Evolutionary conservation across 768 basidiomycete species (phyloP), one percentile per base, ranked within the genome.

Genomic region (Scleroderma bovista): DNA sequence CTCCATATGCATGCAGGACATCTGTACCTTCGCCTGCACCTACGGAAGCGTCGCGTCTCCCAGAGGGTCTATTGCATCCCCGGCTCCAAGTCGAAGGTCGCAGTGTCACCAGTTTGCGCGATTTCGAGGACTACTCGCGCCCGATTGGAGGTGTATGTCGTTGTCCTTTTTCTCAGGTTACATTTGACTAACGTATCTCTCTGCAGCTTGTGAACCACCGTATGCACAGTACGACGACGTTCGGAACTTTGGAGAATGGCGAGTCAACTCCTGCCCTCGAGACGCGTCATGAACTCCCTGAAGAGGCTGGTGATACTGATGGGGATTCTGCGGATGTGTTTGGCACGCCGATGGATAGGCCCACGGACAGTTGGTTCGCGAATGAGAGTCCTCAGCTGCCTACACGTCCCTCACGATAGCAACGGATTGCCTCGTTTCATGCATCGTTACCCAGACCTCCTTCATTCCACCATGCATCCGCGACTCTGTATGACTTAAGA

Each of bases 41-140:
- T 19, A 66, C 66, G 9, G 64, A 68, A 16, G 65, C 58, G 41
- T 60, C 52, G 1, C 56, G 47, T 19, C 50, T 53, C 32, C 55
- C 50, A 7, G 66, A 65, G 13, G 66, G 66, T 15, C 64, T 66
- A 11, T 53, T 67, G 17, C 64, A 67, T 37, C 65, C 65, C 3
- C 58, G 66, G 13, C 53, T 67, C 34, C 57, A 46, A 19, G 47
- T 39, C 0, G 56, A 62, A 17, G 64, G 62, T 1, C 31, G 36
- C 37, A 67, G 67, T 23, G 59, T 57, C 3, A 39, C 57, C 23
- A 67, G 65, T 44, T 44, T 67, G 46, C 57, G 59, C 48, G 65
- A 67, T 46, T 67, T 67, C 31, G 67, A 67, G 23, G 65, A 67
- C 33, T 67, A 67, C 33, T 67, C 67, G 1, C 60, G 67, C 11